Base-by-base conservation (phyloP, 2,329 filamentous ascomycete species). In the Podosphaera aphanis region DNA sequence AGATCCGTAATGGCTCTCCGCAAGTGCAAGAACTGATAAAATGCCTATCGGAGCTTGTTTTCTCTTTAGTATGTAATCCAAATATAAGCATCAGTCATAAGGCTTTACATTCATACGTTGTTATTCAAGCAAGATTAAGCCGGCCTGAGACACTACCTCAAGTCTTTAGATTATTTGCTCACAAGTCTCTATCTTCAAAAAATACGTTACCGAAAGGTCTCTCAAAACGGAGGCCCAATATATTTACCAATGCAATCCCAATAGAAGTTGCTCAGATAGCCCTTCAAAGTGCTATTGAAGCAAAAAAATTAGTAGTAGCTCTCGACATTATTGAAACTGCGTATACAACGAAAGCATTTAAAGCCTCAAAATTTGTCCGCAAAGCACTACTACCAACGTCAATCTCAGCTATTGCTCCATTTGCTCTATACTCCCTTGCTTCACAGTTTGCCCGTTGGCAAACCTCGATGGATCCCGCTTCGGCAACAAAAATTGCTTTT, bases 131-230 rank as follows among this genome's bases (percentile, higher is more conserved):
- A 23, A 69, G 77, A 10, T 71, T 95, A 38, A 72, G 75, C 49
- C 75, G 71, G 47, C 77, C 84, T 2, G 74, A 83, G 51, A 77
- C 81, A 39, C 73, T 95, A 50, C 84, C 88, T 5, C 72, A 78
- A 49, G 74, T 85, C 37, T 79, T 98, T 57, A 66, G 77, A 47
- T 69, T 94, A 45, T 95, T 88, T 60, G 83, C 83, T 43, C 73
- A 74, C 53, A 98, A 95, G 62, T 79, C 83, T 8, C 66, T 76
- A 50, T 81, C 85, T 2, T 63, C 69, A 44, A 66, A 74, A 54
- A 67, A 68, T 44, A 68, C 71, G 16, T 70, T 69, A 15, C 70
- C 70, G 7, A 64, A 83, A 45, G 63, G 64, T 50, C 83, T 77
- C 56, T 66, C 65, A 36, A 60, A 67, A 43, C 73, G 73, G 37